Evolutionary conservation across 805 yeast species (phyloP), one percentile per base, ranked within the genome.

Genomic region (Vanderwaltozyma polyspora): DNA sequence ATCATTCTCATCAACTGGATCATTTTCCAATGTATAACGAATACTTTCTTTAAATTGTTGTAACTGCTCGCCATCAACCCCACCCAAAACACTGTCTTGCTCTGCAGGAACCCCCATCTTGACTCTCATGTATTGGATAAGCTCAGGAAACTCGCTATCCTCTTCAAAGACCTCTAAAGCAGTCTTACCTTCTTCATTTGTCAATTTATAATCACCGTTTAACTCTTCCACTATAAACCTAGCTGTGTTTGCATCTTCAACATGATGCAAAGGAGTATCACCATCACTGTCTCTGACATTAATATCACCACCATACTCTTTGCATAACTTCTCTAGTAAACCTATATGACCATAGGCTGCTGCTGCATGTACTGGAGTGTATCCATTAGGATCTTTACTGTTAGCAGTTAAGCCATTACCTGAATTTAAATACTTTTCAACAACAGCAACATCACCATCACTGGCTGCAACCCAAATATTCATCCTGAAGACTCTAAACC

Each of bases 321-420:
- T 36, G 25, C 52, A 42, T 13, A 58, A 45, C 19, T 39, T 46
- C 22, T 37, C 35, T 25, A 91, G 62, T 26, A 91, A 62, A 8
- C 79, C 86, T 2, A 60, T 46, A 52, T 89, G 87, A 7, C 89
- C 89, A 57, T 91, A 91, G 1, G 96, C 80, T 2, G 93, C 94
- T 1, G 98, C 97, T 1, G 99, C 99, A 56, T 91, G 99, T 10
- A 91, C 69, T 6, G 98, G 94, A 0, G 97, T 89, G 59, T 93
- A 91, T 1, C 99, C 99, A 49, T 87, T 84, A 1, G 83, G 81
- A 56, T 91, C 99, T 42, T 78, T 74, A 6, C 79, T 70, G 49
- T 84, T 79, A 3, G 95, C 72, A 3, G 76, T 67, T 42, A 63
- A 65, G 5, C 61, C 49, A 22, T 43, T 36, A 15, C 31, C 38